Evolutionary conservation across 176 grass and related monocot genomes (phyloP).

Genomic region (Zea luxurians): DNA sequence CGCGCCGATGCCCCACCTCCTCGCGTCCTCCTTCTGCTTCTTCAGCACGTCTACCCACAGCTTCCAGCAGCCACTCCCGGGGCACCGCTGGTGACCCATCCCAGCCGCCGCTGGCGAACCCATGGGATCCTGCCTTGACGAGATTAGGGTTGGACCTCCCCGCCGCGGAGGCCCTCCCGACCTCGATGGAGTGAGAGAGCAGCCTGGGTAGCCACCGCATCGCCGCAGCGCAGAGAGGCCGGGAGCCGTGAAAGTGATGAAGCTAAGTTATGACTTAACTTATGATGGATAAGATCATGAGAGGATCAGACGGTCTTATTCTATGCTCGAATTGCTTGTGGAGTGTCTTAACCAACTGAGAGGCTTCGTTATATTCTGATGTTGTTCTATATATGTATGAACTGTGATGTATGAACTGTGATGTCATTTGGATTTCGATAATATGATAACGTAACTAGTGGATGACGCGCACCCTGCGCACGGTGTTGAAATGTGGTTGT

Average conservation of each 20-base stretch:
- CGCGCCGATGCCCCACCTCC: not conserved
- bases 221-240: constrained; percentile 1
- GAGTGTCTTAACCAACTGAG: too few species aligned
- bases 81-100: constrained; percentile 26
- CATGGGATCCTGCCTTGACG: constrained; percentile 29
- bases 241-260: not conserved
- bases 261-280: too few species aligned
- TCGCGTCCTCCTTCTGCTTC: constrained; percentile 34
- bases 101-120: constrained; percentile 39
- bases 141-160: constrained; percentile 18
- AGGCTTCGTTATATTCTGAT: too few species aligned
- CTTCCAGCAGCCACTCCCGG: constrained; percentile 50
- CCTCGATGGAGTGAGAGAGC: constrained; percentile 31
- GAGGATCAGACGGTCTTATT: too few species aligned
- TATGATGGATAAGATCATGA: too few species aligned
- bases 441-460: too few species aligned
- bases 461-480: too few species aligned
- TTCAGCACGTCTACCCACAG: constrained; percentile 51
- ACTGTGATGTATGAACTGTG: too few species aligned
- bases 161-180: constrained; percentile 26
- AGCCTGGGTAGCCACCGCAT: constrained; percentile 47
- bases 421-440: too few species aligned
- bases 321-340: too few species aligned
- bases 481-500: too few species aligned
- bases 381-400: too few species aligned